Evolutionary conservation across 495 filamentous ascomycete species (phyloP), one percentile per base, ranked within the genome.

Genomic region (Penicillium waksmanii): DNA sequence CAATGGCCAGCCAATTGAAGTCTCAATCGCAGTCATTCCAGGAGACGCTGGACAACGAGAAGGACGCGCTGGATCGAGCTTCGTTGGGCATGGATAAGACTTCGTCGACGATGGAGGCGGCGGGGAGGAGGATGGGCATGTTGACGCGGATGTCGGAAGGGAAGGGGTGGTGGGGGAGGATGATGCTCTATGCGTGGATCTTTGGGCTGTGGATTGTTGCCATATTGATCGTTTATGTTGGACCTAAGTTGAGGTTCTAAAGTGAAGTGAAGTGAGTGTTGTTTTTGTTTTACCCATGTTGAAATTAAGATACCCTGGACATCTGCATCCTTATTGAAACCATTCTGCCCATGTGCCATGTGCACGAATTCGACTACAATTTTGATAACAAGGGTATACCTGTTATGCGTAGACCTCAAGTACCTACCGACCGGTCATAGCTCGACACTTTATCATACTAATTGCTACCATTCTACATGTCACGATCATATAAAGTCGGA

Each of bases 171-270:
- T 93, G 84, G 89, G 93, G 89, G 17, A 69, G 93, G 53, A 84
- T 96, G 79, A 79, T 90, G 81, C 77, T 96, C 51, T 96, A 96
- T 81, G 87, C 79, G 13, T 88, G 88, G 80, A 93, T 97, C 49
- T 87, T 86, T 53, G 91, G 85, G 52, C 61, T 96, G 64, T 91
- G 89, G 85, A 66, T 95, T 15, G 71, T 89, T 40, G 83, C 90
- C 2, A 72, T 96, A 15, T 60, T 91, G 68, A 71, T 97, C 58
- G 91, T 96, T 2, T 91, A 87, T 76, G 80, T 94, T 56, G 73
- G 88, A 65, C 93, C 93, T 11, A 97, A 96, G 81, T 72, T 96
- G 66, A 78, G 93, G 73, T 95, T 96, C 70, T 96, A 66, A 31
- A 8, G 27, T 31, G 27, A 31, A 31, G 12, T 35, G 40, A 18